Evolutionary conservation across 495 filamentous ascomycete species (phyloP).

Genomic region (Penicillium antarcticum): DNA sequence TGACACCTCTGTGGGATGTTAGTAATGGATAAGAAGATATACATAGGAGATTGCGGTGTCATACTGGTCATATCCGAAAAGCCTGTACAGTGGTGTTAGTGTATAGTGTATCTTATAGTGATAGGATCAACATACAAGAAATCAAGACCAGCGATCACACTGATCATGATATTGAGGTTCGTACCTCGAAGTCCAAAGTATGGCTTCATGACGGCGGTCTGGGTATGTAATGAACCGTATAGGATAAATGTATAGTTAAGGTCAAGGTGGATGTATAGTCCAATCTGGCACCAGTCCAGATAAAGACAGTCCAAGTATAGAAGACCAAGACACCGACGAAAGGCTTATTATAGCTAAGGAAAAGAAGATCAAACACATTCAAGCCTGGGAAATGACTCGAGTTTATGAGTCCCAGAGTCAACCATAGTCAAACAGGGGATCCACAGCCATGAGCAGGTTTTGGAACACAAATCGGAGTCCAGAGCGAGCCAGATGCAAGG

Average conservation of each 20-base stretch:
- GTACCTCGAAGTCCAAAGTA: constrained; percentile 64
- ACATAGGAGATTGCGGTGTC: background rate
- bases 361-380: background rate
- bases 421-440: background rate
- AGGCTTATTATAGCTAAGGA: constrained; percentile 1
- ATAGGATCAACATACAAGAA: constrained; percentile 47
- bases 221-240: background rate
- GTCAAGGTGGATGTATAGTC: constrained; percentile 6
- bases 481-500: constrained; percentile 10
- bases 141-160: constrained; percentile 64
- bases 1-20: constrained; percentile 41
- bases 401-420: background rate
- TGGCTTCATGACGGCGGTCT: constrained; percentile 18
- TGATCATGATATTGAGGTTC: constrained; percentile 63
- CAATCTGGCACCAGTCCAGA: background rate
- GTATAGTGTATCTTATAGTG: background rate
- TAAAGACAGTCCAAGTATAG: background rate
- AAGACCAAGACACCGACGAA: constrained; percentile 3
- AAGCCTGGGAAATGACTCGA: background rate
- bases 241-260: constrained; percentile 4
- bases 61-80: constrained; percentile 39
- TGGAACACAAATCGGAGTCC: background rate
- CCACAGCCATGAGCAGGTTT: background rate
- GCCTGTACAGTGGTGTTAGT: constrained; percentile 14
- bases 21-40: background rate